Base-by-base conservation (phyloP, 2,329 filamentous ascomycete species). In the Zopfia rhizophila region DNA sequence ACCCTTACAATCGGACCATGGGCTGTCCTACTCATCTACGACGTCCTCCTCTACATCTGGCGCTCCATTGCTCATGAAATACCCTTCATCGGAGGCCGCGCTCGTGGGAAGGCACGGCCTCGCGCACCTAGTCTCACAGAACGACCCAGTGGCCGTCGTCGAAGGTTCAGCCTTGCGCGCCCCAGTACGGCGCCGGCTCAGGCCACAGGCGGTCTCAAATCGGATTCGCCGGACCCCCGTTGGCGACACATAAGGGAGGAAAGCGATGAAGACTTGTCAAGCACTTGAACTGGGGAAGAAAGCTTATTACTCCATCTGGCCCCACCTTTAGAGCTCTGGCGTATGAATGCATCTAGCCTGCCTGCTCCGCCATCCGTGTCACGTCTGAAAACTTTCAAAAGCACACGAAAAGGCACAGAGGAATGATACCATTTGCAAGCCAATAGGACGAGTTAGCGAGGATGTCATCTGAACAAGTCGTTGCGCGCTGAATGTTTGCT, bases 1-100 rank as follows among this genome's bases (percentile, higher is more conserved):
- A 57, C 82, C 30, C 56, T 87, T 30, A 82, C 79, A 32, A 82
- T 88, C 53, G 79, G 80, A 2, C 86, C 86, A 8, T 89, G 85
- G 66, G 68, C 79, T 4, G 71, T 81, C 17, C 69, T 88, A 24
- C 73, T 89, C 51, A 43, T 84, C 52, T 88, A 88, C 73, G 86
- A 89, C 63, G 66, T 86, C 41, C 53, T 81, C 17, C 76, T 88
- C 29, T 89, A 87, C 69, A 53, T 83, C 46, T 81, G 80, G 66
- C 83, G 86, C 48, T 75, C 80, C 11, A 61, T 78, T 10, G 77
- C 78, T 29, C 82, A 86, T 66, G 79, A 86, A 49, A 68, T 87
- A 2, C 85, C 85, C 1, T 63, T 81, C 21, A 58, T 86, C 33
- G 85, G 85, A 3, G 85, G 85, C 5, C 74, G 84, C 55, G 84